Base-by-base conservation (phyloP, 2,329 filamentous ascomycete genomes). In the Tolypocladium nubicola region DNA sequence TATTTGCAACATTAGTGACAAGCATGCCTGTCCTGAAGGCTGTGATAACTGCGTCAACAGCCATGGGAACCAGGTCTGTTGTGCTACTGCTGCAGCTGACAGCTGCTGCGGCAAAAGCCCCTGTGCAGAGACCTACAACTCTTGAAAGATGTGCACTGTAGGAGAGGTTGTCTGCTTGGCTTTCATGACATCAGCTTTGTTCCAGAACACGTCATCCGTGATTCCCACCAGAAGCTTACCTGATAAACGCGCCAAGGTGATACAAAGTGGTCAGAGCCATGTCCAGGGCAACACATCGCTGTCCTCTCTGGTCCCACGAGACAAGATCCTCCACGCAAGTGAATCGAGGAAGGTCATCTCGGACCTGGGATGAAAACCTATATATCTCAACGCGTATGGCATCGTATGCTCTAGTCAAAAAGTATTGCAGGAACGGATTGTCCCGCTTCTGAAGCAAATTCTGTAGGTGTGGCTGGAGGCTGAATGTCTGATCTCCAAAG, bases 401-500 rank as follows among this genome's bases (percentile, higher is more conserved):
- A 8, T 49, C 52, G 55, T 59, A 59, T 21, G 57, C 21, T 40
- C 55, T 55, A 5, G 23, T 35, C n/a, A 59, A 52, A 53, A 59
- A 59, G 52, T 56, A n/a, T n/a, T 56, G 55, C 4, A 57, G 23
- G 11, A 56, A 21, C 1, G 55, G 57, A 30, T 59, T 56, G 37
- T 50, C 43, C 35, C 55, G 39, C 14, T 52, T 37, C n/a, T 35
- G 52, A 16, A 55, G 21, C 8, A 59, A 49, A 21, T 39, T 35
- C 39, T 53, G 56, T 16, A 53, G 35, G 13, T 54, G 41, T 10
- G 54, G 55, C 30, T 47, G 41, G 11, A 57, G 35, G 26, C 52
- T 52, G 39, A 52, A 59, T 2, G 57, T 59, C 55, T 59, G 57
- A 53, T 59, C 57, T 43, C 57, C 57, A 30, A 59, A 59, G 52